Percentiles rank a stretch among this genome's conserved stretches.
Evolutionary conservation across 257 asterid genomes (phyloP).

Genomic region (Phtheirospermum japonicum): DNA sequence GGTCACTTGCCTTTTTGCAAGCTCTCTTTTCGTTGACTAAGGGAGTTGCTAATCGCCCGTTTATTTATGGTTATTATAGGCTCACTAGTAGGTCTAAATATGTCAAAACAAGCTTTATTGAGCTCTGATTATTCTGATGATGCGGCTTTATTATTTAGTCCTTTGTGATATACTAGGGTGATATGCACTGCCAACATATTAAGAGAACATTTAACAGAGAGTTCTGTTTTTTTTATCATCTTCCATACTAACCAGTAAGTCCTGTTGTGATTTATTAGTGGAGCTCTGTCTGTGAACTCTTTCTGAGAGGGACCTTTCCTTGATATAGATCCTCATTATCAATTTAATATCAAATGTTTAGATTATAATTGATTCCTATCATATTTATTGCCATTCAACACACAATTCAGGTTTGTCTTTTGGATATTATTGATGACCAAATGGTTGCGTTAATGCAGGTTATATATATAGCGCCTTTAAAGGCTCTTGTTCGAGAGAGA

Average conservation of each 20-base stretch:
- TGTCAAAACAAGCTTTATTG: constrained; percentile 16
- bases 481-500: constrained; percentile 99
- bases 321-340: background rate
- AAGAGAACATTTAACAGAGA: background rate
- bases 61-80: background rate
- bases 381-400: constrained; percentile 15
- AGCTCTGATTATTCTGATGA: constrained; percentile 7
- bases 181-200: constrained; percentile 7
- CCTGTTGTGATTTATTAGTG: constrained; percentile 9
- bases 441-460: constrained; percentile 51
- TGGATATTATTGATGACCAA: constrained; percentile 19
- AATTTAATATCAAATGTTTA: background rate
- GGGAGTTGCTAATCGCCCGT: background rate
- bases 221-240: background rate
- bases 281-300: background rate
- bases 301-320: background rate
- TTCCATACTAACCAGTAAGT: constrained; percentile 10
- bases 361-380: background rate
- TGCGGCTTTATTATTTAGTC: constrained; percentile 11
- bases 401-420: constrained; percentile 12
- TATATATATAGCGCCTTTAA: constrained; percentile 90
- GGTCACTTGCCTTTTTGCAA: background rate
- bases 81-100: constrained; percentile 1
- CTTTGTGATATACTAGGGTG: background rate
- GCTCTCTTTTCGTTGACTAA: background rate